phyloP scores from a whole-genome alignment of 2,329 filamentous ascomycete species.

The Ophioceras dolichostomum region DNA sequence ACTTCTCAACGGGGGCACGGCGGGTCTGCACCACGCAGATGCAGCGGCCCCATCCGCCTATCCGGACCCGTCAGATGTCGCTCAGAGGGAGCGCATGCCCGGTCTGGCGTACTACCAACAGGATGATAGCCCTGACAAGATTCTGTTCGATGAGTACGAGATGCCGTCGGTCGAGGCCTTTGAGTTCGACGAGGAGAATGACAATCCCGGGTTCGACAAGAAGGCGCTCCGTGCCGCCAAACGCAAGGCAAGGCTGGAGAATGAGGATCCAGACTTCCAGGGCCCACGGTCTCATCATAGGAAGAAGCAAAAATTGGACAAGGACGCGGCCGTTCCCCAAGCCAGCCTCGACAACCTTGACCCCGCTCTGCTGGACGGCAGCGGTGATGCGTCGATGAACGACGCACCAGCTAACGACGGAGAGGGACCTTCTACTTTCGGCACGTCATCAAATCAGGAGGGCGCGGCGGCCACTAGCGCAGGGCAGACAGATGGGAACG shows the following conservation, averaged over 20 bases:
- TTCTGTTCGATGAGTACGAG: constrained; percentile 47
- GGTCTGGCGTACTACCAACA: constrained; percentile 51
- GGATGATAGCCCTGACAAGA: constrained; percentile 42
- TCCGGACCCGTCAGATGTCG: constrained; percentile 36
- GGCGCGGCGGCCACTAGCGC: constrained; percentile 8
- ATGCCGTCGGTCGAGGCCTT: constrained; percentile 31
- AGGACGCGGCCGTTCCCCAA: constrained; percentile 17
- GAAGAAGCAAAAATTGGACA: constrained; percentile 27
- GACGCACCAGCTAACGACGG: constrained; percentile 2
- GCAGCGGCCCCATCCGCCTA: constrained; percentile 19
- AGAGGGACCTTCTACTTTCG: too few species aligned
- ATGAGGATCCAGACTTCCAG: constrained; percentile 41
- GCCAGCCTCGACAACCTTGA: constrained; percentile 38
- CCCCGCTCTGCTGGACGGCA: constrained; percentile 30
- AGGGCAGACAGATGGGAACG: too few species aligned
- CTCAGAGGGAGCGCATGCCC: constrained; percentile 30
- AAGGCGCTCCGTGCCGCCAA: constrained; percentile 41
- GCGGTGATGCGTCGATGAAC: constrained; percentile 4
- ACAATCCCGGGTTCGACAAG: constrained; percentile 41
- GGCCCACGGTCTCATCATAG: constrained; percentile 25
- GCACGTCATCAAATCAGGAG: too few species aligned
- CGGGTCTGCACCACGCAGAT: constrained; percentile 3
- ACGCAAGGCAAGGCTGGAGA: constrained; percentile 37
- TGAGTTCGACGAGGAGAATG: constrained; percentile 27
- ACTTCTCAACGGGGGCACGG: constrained; percentile 4